Conservation (phyloP, 2,329 filamentous ascomycete species). For the Botrytis deweyae region DNA sequence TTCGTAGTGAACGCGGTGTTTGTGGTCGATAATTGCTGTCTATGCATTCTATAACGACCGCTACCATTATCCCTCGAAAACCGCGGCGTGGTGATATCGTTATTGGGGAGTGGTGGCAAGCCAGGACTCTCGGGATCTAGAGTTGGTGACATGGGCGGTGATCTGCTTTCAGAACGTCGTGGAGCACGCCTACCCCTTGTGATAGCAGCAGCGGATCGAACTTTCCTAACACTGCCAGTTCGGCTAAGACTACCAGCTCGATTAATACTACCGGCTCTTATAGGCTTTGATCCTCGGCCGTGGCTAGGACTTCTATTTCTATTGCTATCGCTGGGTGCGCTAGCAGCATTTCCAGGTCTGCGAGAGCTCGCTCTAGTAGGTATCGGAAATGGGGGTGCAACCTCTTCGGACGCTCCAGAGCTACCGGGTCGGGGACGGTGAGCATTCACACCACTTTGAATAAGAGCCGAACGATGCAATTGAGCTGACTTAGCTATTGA, state of each 20-base stretch:
- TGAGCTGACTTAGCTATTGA: slow-evolving; percentile 44
- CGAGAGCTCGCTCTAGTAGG: slow-evolving; percentile 86
- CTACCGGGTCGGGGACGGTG: slow-evolving; percentile 65
- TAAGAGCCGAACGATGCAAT: slow-evolving; percentile 77
- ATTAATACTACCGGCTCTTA: slow-evolving; percentile 62
- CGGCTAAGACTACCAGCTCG: slow-evolving; percentile 62
- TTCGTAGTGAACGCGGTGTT: slow-evolving; percentile 45
- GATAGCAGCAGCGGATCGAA: slow-evolving; percentile 77
- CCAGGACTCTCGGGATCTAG: slow-evolving; percentile 67
- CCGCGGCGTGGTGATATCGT: slow-evolving; percentile 65
- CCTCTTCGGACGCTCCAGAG: slow-evolving; percentile 60
- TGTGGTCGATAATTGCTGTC: slow-evolving; percentile 59
- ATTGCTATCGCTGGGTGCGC: slow-evolving; percentile 67
- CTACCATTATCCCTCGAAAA: slow-evolving; percentile 43
- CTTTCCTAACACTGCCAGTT: slow-evolving; percentile 70
- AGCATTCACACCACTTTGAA: slow-evolving; percentile 72
- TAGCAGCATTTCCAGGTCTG: slow-evolving; percentile 64
- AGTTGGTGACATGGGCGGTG: slow-evolving; percentile 65
- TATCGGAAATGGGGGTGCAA: slow-evolving; percentile 83
- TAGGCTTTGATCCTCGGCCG: slow-evolving; percentile 51
- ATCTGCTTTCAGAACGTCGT: slow-evolving; percentile 55
- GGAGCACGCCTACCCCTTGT: slow-evolving; percentile 51
- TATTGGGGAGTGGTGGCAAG: slow-evolving; percentile 70
- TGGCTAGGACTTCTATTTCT: slow-evolving; percentile 75
- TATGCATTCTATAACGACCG: slow-evolving; percentile 48